Evolutionary conservation across 2,329 filamentous ascomycete genomes (phyloP).

Genomic region (Trichoderma koningii): DNA sequence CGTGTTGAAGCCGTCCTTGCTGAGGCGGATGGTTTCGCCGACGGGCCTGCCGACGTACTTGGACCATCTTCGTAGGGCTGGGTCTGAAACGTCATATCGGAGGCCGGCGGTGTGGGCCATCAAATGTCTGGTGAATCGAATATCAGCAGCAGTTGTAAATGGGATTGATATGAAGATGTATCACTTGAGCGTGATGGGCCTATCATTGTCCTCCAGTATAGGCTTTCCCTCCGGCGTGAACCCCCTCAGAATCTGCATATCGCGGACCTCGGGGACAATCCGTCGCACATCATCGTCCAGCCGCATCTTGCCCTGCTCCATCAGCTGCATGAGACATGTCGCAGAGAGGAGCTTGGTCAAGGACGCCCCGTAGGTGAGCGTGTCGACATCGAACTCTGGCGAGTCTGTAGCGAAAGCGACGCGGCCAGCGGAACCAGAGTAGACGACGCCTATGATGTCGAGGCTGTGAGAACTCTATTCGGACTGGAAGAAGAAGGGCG

Average conservation of each 20-base stretch:
- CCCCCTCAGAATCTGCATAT: constrained; percentile 42
- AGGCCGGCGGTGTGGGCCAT: constrained; percentile 55
- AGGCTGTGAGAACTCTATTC: no score
- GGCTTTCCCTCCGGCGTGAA: constrained; percentile 43
- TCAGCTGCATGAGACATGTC: constrained; percentile 44
- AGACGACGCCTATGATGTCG: constrained; percentile 38
- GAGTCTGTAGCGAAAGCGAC: constrained; percentile 37
- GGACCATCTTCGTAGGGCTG: constrained; percentile 46
- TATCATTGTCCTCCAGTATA: constrained; percentile 42
- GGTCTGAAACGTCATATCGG: constrained; percentile 46
- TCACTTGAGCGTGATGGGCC: constrained; percentile 44
- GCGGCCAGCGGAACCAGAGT: constrained; percentile 43
- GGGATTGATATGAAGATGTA: background rate
- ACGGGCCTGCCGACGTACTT: constrained; percentile 38
- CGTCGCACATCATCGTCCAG: constrained; percentile 44
- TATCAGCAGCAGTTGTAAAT: background rate
- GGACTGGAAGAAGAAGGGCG: background rate
- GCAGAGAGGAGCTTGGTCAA: constrained; percentile 48
- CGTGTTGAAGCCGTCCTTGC: constrained; percentile 43
- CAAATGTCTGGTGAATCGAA: constrained; percentile 34
- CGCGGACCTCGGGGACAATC: constrained; percentile 40
- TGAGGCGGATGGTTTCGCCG: constrained; percentile 38
- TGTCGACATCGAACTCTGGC: constrained; percentile 36
- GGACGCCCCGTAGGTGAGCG: constrained; percentile 46
- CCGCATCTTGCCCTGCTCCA: constrained; percentile 40